A percentile compares a stretch with the other conserved stretches of the same genome.
Conservation (phyloP, 345 rosid genomes). For the Eucalyptus pumila region DNA sequence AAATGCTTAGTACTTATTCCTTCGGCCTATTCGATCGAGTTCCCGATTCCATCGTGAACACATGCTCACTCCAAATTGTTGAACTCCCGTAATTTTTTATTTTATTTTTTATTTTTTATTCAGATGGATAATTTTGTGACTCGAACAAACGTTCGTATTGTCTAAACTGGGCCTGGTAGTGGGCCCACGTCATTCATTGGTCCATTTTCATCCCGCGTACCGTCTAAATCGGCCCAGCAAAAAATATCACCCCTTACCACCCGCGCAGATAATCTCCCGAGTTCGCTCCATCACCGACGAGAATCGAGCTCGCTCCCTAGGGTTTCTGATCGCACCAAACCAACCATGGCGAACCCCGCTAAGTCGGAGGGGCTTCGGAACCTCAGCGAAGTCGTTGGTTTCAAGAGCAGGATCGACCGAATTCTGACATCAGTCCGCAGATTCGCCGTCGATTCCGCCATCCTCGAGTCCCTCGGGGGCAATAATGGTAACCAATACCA, state of each 20-base stretch:
- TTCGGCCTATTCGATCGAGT: not conserved
- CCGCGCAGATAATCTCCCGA: not conserved
- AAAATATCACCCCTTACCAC: not conserved
- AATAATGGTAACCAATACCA: not conserved
- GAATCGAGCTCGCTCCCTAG: not conserved
- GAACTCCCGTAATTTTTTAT: not conserved
- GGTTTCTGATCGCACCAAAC: not conserved
- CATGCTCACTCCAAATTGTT: not conserved
- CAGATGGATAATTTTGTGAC: not conserved
- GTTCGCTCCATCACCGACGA: not conserved
- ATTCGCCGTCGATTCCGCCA: not conserved
- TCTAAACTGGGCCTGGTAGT: not conserved
- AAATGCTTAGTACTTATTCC: not conserved
- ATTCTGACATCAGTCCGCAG: not conserved
- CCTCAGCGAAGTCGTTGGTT: not conserved
- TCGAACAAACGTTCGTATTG: not conserved
- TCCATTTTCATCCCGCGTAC: not conserved
- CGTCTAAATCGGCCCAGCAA: not conserved
- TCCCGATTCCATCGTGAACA: not conserved
- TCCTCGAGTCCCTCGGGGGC: not conserved
- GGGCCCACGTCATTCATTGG: not conserved
- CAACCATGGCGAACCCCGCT: not conserved
- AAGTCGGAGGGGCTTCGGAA: not conserved
- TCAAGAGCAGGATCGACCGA: conserved; percentile 16
- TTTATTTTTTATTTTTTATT: not conserved